A percentile compares a stretch with the other conserved stretches of the same genome.
Evolutionary conservation across 2,329 filamentous ascomycete genomes (phyloP).

Genomic region (Trichoderma atroviride): DNA sequence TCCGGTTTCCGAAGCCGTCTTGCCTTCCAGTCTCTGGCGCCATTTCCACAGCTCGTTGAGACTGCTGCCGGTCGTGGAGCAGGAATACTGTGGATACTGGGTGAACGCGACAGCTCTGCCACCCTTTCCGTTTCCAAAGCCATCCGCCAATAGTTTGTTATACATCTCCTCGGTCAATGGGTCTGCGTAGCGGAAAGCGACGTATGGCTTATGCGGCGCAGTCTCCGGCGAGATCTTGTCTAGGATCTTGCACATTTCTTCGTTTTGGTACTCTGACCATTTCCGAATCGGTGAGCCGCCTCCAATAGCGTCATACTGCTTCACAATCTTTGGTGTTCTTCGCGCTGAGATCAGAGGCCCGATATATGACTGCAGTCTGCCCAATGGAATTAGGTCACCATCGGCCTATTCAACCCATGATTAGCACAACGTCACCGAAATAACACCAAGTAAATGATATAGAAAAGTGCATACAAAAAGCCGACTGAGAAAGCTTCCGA

Average conservation of each 20-base stretch:
- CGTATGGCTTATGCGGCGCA: conserved; percentile 95
- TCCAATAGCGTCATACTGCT: conserved; percentile 93
- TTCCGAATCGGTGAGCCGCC: conserved; percentile 97
- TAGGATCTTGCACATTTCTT: conserved; percentile 96
- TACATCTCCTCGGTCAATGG: conserved; percentile 97
- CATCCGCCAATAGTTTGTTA: conserved; percentile 76
- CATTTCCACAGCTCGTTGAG: conserved; percentile 98
- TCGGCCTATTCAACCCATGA: conserved; percentile 66
- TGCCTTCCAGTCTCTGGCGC: conserved; percentile 84
- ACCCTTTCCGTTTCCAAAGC: conserved; percentile 87
- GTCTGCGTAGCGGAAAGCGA: conserved; percentile 93
- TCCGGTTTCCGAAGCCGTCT: conserved; percentile 55
- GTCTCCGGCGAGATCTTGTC: conserved; percentile 90
- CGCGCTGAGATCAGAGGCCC: conserved; percentile 84
- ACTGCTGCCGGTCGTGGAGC: conserved; percentile 94
- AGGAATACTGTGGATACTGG: conserved; percentile 98
- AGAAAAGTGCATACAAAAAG: conserved; percentile 70
- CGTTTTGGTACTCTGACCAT: conserved; percentile 94
- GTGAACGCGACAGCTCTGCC: conserved; percentile 95
- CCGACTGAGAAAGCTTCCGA: conserved; percentile 84
- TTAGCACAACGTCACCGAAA: background rate
- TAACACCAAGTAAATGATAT: background rate
- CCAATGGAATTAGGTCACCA: conserved; percentile 92
- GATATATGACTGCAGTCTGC: conserved; percentile 85
- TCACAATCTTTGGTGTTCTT: conserved; percentile 92